These are phyloP conservation scores for Aspergillus pseudoglaucus DNA, from an alignment of 2,329 filamentous ascomycete genomes.

Conservation along the genomic window DNA sequence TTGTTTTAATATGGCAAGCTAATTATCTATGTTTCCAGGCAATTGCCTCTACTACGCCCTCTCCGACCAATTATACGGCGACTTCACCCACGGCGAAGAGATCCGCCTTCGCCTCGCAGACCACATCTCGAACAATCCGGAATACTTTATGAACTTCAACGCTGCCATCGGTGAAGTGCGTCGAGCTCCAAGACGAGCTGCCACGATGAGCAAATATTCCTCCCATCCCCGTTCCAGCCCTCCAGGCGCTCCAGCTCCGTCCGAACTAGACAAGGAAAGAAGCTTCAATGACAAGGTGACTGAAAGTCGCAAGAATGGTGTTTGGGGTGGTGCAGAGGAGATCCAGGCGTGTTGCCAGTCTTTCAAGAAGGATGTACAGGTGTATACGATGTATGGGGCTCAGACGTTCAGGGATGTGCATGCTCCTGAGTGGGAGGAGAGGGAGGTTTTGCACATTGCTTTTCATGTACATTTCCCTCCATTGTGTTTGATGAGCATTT, in stretches of 20 bases:
- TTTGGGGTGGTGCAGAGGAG: constrained; percentile 62
- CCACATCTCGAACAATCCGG: constrained; percentile 55
- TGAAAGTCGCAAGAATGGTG: constrained; percentile 54
- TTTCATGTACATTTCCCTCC: constrained; percentile 49
- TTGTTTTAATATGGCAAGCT: constrained; percentile 12
- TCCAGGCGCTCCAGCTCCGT: constrained; percentile 36
- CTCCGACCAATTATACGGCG: constrained; percentile 60
- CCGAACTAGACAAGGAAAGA: constrained; percentile 50
- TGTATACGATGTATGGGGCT: constrained; percentile 45
- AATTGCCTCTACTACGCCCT: constrained; percentile 66
- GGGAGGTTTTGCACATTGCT: constrained; percentile 50
- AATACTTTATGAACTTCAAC: constrained; percentile 61
- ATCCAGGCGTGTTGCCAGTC: constrained; percentile 59
- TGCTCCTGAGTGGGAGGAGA: constrained; percentile 29
- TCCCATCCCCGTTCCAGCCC: constrained; percentile 41
- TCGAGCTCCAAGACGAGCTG: constrained; percentile 50
- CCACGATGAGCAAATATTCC: constrained; percentile 41
- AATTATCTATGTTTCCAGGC: constrained; percentile 38
- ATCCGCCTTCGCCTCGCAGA: constrained; percentile 55
- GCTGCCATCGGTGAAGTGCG: constrained; percentile 50
- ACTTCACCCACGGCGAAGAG: constrained; percentile 50
- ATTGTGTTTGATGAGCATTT: background rate
- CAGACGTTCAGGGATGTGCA: constrained; percentile 42
- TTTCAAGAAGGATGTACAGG: constrained; percentile 56
- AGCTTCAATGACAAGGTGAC: constrained; percentile 54